Percentiles rank a stretch among this genome's conserved stretches.
phyloP scores from a whole-genome alignment of 306 rosid genomes.

The Astragalus membranaceus region DNA sequence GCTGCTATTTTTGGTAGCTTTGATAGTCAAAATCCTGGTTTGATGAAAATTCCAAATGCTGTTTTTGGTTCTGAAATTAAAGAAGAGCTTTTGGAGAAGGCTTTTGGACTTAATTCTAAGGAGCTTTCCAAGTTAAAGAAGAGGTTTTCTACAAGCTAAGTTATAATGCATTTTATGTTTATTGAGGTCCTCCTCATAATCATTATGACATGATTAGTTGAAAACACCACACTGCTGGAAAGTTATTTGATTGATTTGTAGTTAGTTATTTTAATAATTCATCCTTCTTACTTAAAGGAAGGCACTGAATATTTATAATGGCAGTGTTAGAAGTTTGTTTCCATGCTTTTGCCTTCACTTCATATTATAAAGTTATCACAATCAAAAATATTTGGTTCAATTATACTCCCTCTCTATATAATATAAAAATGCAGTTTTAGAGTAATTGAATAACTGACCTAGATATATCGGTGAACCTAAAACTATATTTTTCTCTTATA shows the following conservation, averaged over 20 bases:
- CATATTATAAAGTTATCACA: not conserved
- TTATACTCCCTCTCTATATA: not conserved
- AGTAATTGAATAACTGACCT: too few species aligned
- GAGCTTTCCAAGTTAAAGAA: slow-evolving; percentile 60
- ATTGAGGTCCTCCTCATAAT: not conserved
- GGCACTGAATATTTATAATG: not conserved
- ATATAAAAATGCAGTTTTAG: too few species aligned
- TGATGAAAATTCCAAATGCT: slow-evolving; percentile 55
- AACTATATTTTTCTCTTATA: too few species aligned
- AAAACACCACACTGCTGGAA: not conserved
- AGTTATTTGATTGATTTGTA: slow-evolving; percentile 14
- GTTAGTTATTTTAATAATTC: slow-evolving; percentile 8
- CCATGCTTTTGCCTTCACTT: not conserved
- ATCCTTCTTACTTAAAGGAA: not conserved
- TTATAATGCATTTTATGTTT: slow-evolving; percentile 15
- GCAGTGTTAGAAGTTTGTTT: not conserved
- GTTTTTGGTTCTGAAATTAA: slow-evolving; percentile 76
- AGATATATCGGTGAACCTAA: too few species aligned
- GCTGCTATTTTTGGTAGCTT: slow-evolving; percentile 81
- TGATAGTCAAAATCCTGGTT: slow-evolving; percentile 90
- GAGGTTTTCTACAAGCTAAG: slow-evolving; percentile 38
- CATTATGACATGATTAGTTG: not conserved
- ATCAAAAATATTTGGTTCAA: not conserved
- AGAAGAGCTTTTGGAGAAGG: slow-evolving; percentile 76
- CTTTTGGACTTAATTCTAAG: slow-evolving; percentile 62